Base-by-base conservation (phyloP, 192 early-diverging fungal species). In the Pilobolus umbonatus region DNA sequence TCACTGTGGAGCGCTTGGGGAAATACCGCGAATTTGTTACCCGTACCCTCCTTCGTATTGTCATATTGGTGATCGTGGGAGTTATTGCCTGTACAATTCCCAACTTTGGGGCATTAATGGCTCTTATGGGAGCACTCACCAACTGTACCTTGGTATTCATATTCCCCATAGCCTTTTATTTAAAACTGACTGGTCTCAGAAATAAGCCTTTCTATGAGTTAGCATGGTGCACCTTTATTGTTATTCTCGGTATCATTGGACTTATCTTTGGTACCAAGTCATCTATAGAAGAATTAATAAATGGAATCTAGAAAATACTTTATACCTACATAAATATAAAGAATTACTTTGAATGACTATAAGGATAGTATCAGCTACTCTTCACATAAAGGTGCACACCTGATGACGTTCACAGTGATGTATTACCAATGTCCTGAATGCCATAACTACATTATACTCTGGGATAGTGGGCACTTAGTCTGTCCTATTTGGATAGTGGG, bases 61-160 rank as follows among this genome's bases (percentile, higher is more conserved):
- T 58, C 12, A 61, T 89, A 34, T 69, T 91, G 62, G 71, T 69
- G 44, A 25, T 70, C 6, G 67, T 88, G 31, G 70, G 75, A 1
- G 62, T 74, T 19, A 71, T 86, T 55, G 85, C 89, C n/a, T 70
- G 86, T 60, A 68, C 78, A 36, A 76, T 92, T 2, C 88, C 90
- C 4, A 87, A 83, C 73, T 93, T 95, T 78, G 78, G 77, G 42
- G 80, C 86, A 62, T 74, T 91, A 17, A 76, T 93, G 77, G 80
- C 83, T 8, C 75, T 95, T 11, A 44, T 95, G 8, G 90, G 90
- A 19, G 87, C 90, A 11, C 60, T 92, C 3, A 79, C 83, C 40
- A 91, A 88, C 56, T 85, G 79, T 32, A 69, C 81, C n/a, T 77
- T 92, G 17, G 89, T 94, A 71, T 94, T 94, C 60, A 73, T 92